phyloP scores from a whole-genome alignment of 805 yeast species.

The Kuraishia floccosa region DNA sequence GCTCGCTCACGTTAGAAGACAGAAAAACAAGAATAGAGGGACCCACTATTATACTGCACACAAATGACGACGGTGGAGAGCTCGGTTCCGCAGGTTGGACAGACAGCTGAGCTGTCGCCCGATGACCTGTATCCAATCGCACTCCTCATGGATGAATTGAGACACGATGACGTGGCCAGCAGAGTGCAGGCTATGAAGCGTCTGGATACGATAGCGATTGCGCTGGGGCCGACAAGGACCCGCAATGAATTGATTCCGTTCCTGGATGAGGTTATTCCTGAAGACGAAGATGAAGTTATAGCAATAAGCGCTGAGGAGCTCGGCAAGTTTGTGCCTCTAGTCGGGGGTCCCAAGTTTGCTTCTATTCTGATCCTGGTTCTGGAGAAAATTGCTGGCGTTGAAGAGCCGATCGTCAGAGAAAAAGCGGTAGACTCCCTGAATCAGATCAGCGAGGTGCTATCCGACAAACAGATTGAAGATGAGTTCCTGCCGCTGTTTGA shows the following conservation, averaged over 20 bases:
- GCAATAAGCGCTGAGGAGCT: conserved; percentile 87
- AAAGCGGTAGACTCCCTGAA: conserved; percentile 84
- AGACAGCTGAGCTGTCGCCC: conserved; percentile 4
- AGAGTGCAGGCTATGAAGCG: conserved; percentile 93
- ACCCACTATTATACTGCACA: too few species aligned
- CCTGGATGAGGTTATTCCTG: conserved; percentile 80
- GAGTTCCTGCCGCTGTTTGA: conserved; percentile 69
- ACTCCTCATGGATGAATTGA: conserved; percentile 86
- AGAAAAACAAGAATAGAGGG: too few species aligned
- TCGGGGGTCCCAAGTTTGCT: conserved; percentile 73
- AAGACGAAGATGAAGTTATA: conserved; percentile 97
- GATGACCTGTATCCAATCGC: conserved; percentile 90
- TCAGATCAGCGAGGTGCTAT: conserved; percentile 50
- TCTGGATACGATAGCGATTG: conserved; percentile 87
- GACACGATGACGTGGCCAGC: conserved; percentile 89
- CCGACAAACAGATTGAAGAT: conserved; percentile 49
- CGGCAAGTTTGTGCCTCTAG: conserved; percentile 76
- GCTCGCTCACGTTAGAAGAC: too few species aligned
- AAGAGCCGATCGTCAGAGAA: conserved; percentile 94
- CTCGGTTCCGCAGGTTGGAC: too few species aligned
- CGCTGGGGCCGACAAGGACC: conserved; percentile 90
- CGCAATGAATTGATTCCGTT: conserved; percentile 85
- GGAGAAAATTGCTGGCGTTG: conserved; percentile 80
- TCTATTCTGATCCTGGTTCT: conserved; percentile 53
- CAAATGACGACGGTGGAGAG: too few species aligned